These are phyloP conservation scores for Apophysomyces ossiformis DNA, from an alignment of 371 early-diverging fungal genomes.

Conservation along the genomic window DNA sequence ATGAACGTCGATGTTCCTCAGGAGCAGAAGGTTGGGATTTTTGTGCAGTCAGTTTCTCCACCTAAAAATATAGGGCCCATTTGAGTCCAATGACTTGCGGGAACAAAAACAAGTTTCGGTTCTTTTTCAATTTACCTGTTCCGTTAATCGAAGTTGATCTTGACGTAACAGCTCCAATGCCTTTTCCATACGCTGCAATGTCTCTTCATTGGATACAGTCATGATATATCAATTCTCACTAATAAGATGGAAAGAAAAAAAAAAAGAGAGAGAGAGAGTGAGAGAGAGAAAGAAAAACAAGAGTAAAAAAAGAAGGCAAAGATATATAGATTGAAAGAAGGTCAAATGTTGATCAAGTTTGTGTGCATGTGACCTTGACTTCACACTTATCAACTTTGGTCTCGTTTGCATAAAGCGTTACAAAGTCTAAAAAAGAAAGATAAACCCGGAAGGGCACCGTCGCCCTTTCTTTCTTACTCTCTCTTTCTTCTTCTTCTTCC, in stretches of 20 bases:
- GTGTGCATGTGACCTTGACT: slow-evolving; percentile 1
- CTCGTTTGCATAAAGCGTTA: neutral
- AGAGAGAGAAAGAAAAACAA: slow-evolving; percentile 15
- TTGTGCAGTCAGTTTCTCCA: slow-evolving; percentile 11
- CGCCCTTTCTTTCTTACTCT: slow-evolving; percentile 5
- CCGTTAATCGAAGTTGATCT: slow-evolving; percentile 34
- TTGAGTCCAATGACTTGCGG: neutral
- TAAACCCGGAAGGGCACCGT: neutral
- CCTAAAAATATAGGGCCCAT: neutral
- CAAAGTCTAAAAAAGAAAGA: slow-evolving; percentile 3
- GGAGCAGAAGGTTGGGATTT: neutral
- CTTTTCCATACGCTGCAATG: slow-evolving; percentile 30
- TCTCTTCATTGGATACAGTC: slow-evolving; percentile 30
- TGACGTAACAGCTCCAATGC: slow-evolving; percentile 33
- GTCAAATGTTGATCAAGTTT: neutral
- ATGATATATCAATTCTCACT: slow-evolving; percentile 18
- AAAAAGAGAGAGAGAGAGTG: slow-evolving; percentile 4
- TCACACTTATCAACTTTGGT: neutral
- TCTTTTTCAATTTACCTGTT: slow-evolving; percentile 27
- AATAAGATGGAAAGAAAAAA: slow-evolving; percentile 11
- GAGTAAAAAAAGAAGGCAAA: slow-evolving; percentile 7
- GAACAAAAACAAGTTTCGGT: no score
- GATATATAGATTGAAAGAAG: neutral
- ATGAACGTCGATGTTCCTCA: neutral
- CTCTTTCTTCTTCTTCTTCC: slow-evolving; percentile 30